phyloP scores from a whole-genome alignment of 208 protist species.

The Leptomonas seymouri region DNA sequence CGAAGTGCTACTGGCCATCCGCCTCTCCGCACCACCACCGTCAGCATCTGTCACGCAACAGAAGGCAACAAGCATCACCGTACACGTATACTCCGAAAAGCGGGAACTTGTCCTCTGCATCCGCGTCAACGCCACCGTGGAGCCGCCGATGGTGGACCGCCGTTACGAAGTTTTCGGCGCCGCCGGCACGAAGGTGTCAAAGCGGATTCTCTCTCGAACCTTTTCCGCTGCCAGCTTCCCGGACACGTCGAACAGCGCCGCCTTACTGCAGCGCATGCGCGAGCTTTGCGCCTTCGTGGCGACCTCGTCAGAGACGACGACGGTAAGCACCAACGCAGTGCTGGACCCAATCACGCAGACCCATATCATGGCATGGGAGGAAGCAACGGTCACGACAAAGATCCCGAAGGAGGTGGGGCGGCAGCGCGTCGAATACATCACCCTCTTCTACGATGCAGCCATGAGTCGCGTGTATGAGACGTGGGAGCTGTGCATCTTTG shows the following conservation, averaged over 20 bases:
- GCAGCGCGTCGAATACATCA: conserved; percentile 83
- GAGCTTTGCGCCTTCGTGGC: conserved; percentile 63
- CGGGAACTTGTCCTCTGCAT: conserved; percentile 72
- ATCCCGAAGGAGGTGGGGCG: conserved; percentile 44
- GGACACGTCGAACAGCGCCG: conserved; percentile 29
- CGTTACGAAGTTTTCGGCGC: conserved; percentile 85
- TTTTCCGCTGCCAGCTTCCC: conserved; percentile 71
- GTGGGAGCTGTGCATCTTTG: conserved; percentile 87
- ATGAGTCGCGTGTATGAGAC: conserved; percentile 82
- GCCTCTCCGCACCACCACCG: conserved; percentile 30
- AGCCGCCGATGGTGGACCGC: conserved; percentile 75
- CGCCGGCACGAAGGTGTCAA: conserved; percentile 56
- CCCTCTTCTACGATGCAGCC: conserved; percentile 72
- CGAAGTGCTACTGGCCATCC: conserved; percentile 58
- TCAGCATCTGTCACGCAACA: too few relatives aligned
- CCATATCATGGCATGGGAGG: conserved; percentile 85
- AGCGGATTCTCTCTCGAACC: conserved; percentile 65
- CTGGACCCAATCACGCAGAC: conserved; percentile 87
- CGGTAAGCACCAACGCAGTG: conserved; percentile 69
- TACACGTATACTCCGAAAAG: conserved; percentile 62
- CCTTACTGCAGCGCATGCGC: conserved; percentile 68
- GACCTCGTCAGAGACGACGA: conserved; percentile 48
- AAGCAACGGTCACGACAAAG: conserved; percentile 61
- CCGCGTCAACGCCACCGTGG: conserved; percentile 57
- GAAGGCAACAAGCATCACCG: conserved; percentile 31